phyloP scores from a whole-genome alignment of 306 rosid genomes.

The Rosa persica region DNA sequence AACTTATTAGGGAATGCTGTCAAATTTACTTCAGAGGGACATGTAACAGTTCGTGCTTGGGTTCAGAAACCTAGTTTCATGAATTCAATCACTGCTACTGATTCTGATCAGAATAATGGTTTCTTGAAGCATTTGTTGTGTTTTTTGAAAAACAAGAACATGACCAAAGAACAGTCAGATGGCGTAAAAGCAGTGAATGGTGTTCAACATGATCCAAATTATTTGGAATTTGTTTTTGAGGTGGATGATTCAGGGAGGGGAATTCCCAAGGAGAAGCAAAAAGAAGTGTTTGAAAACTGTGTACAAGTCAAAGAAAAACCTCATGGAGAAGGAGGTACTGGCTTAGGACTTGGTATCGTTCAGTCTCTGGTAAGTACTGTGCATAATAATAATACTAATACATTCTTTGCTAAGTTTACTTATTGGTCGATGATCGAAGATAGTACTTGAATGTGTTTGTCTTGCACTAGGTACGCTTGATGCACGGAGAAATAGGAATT shows the following conservation, averaged over 20 bases:
- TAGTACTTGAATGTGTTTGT: background rate
- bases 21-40: conserved; percentile 68
- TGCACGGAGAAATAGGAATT: conserved; percentile 73
- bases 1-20: conserved; percentile 78
- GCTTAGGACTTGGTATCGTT: conserved; percentile 91
- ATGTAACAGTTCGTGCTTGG: conserved; percentile 62
- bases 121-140: conserved; percentile 22
- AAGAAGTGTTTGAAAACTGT: conserved; percentile 61
- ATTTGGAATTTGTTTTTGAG: conserved; percentile 65
- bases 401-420: background rate
- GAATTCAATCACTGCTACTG: conserved; percentile 35
- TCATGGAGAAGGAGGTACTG: conserved; percentile 66
- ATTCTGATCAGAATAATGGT: conserved; percentile 13
- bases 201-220: conserved; percentile 32
- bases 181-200: conserved; percentile 32
- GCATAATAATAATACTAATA: background rate
- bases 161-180: background rate
- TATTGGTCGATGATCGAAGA: background rate
- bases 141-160: conserved; percentile 39
- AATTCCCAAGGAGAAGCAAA: conserved; percentile 69
- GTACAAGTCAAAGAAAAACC: conserved; percentile 70
- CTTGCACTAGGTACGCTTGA: conserved; percentile 61
- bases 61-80: conserved; percentile 44
- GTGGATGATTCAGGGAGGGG: conserved; percentile 85
- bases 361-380: conserved; percentile 60